Conservation (phyloP, 768 basidiomycete genomes). For the Tulasnella sp. region DNA sequence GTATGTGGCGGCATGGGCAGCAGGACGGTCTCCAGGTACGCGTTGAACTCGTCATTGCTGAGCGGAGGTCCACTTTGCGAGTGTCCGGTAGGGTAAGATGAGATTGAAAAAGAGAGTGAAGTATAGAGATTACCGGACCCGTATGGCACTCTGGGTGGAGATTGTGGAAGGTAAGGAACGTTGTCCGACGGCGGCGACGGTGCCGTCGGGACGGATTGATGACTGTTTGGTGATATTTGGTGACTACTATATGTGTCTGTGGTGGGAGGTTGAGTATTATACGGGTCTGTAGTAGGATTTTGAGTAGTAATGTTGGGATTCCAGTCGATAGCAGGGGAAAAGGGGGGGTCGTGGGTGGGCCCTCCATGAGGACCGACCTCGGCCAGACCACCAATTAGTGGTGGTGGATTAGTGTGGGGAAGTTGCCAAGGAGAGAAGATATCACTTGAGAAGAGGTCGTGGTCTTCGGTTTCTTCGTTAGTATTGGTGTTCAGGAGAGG, state of each 20-base stretch:
- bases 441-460: not conserved
- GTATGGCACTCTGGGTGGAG: not conserved
- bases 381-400: not conserved
- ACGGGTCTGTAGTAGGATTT: not conserved
- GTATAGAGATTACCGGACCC: not conserved
- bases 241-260: not conserved
- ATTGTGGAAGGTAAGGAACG: not conserved
- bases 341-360: not conserved
- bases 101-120: not conserved
- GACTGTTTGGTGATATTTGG: not conserved
- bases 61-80: not conserved
- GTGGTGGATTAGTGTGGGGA: not conserved
- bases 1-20: not conserved
- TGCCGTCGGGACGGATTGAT: not conserved
- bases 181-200: not conserved
- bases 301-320: not conserved
- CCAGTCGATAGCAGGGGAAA: not conserved
- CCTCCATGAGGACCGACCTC: not conserved
- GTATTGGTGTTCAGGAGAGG: not conserved
- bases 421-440: not conserved
- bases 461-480: not conserved
- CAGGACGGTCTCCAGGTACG: not conserved
- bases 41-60: not conserved
- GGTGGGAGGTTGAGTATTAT: not conserved
- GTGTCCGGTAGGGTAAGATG: not conserved